phyloP scores from a whole-genome alignment of 257 asterid species.

The Echium plantagineum region DNA sequence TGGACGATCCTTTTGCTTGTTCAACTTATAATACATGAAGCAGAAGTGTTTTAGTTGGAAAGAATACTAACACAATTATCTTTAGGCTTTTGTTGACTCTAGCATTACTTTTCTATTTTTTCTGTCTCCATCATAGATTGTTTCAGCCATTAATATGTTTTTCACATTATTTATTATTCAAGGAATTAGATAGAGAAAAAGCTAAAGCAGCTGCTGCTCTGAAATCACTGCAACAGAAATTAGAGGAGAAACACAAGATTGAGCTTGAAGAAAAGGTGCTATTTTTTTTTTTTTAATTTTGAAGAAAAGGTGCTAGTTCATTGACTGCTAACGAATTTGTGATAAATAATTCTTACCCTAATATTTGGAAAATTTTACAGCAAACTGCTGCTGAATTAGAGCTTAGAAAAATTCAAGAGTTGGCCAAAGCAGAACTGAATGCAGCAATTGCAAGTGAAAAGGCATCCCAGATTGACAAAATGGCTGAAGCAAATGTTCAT shows the following conservation, averaged over 20 bases:
- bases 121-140: neutral
- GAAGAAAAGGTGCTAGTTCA: slow-evolving; percentile 49
- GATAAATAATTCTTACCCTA: neutral
- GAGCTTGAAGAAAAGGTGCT: slow-evolving; percentile 72
- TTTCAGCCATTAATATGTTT: slow-evolving; percentile 10
- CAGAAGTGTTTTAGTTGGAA: neutral
- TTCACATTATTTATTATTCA: slow-evolving; percentile 15
- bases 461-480: slow-evolving; percentile 93
- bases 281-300: too few species aligned
- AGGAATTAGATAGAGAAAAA: slow-evolving; percentile 82
- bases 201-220: slow-evolving; percentile 76
- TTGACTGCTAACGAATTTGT: neutral
- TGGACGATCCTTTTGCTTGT: neutral
- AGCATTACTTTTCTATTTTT: neutral
- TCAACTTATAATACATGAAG: neutral
- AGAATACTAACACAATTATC: neutral
- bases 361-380: slow-evolving; percentile 30
- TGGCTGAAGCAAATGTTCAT: slow-evolving; percentile 93
- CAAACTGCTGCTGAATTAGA: slow-evolving; percentile 60
- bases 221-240: slow-evolving; percentile 69
- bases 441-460: slow-evolving; percentile 91
- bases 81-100: neutral
- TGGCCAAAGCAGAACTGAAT: slow-evolving; percentile 68
- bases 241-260: slow-evolving; percentile 46
- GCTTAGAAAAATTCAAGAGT: slow-evolving; percentile 50